These are phyloP conservation scores for Pseudoscleropodium purum DNA, from an alignment of 225 moss, liverwort and hornwort genomes.

Conservation along the genomic window DNA sequence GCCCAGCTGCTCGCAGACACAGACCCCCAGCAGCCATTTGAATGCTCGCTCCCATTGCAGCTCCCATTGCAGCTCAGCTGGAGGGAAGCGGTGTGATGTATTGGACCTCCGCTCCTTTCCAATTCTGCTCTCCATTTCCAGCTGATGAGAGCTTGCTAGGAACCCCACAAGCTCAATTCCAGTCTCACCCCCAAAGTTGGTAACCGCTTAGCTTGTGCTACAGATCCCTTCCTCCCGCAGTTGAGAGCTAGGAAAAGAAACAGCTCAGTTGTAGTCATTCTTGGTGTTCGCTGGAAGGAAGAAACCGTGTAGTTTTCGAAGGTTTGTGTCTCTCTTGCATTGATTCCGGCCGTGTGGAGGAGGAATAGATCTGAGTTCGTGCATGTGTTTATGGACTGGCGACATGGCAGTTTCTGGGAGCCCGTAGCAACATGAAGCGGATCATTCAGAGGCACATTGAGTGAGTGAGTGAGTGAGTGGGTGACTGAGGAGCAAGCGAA, in stretches of 20 bases:
- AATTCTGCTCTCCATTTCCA: background rate
- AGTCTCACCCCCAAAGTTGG: background rate
- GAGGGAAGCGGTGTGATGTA: too few relatives aligned
- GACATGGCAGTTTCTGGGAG: background rate
- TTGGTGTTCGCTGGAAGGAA: background rate
- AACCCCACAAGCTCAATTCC: background rate
- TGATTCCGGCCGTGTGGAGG: background rate
- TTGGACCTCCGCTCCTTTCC: too few relatives aligned
- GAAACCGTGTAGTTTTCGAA: background rate
- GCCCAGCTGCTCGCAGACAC: slow-evolving; percentile 2
- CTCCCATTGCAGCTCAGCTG: background rate
- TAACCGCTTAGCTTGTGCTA: background rate
- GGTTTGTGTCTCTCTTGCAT: background rate
- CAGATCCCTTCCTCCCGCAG: background rate
- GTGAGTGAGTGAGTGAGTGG: background rate
- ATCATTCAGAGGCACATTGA: background rate
- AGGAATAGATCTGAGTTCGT: background rate
- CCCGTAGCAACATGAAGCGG: background rate
- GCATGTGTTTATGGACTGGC: background rate
- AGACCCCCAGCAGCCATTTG: background rate
- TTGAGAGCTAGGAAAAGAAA: background rate
- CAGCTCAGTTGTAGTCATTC: background rate
- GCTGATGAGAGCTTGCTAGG: background rate
- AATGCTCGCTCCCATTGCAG: background rate
- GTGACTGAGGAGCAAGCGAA: background rate